These are phyloP conservation scores for Williopsis jadinii DNA, from an alignment of 1,139 yeast genomes.

Conservation along the genomic window DNA sequence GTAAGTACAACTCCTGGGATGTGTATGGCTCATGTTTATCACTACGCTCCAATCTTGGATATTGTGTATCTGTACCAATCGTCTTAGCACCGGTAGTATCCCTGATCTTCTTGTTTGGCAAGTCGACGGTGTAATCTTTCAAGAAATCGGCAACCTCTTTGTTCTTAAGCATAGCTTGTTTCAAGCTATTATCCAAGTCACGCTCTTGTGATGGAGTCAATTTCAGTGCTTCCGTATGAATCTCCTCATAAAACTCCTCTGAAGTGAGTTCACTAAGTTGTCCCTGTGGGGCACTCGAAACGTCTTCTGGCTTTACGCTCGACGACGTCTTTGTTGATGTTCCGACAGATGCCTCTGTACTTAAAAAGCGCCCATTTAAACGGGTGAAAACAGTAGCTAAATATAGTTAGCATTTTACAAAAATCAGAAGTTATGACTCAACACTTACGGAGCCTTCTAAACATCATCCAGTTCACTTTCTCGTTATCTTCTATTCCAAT, in stretches of 20 bases:
- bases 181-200: slow-evolving; percentile 13
- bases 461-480: too few species aligned
- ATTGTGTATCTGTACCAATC: slow-evolving; percentile 9
- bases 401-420: neutral
- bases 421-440: too few species aligned
- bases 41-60: slow-evolving; percentile 30
- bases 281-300: too few species aligned
- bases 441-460: too few species aligned
- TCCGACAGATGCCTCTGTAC: neutral
- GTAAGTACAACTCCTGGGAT: slow-evolving; percentile 65
- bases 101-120: slow-evolving; percentile 10
- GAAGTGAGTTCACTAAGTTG: neutral
- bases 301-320: too few species aligned
- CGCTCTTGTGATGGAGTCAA: slow-evolving; percentile 11
- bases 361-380: neutral
- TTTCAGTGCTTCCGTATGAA: slow-evolving; percentile 14
- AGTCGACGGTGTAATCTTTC: slow-evolving; percentile 16
- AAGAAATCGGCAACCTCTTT: slow-evolving; percentile 15
- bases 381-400: neutral
- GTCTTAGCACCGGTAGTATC: slow-evolving; percentile 4
- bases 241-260: slow-evolving; percentile 11
- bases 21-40: slow-evolving; percentile 47
- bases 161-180: slow-evolving; percentile 14
- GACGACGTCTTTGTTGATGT: too few species aligned
- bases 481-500: too few species aligned